Base-by-base conservation (phyloP, 176 grass and related monocot species). In the Eleusine coracana region DNA sequence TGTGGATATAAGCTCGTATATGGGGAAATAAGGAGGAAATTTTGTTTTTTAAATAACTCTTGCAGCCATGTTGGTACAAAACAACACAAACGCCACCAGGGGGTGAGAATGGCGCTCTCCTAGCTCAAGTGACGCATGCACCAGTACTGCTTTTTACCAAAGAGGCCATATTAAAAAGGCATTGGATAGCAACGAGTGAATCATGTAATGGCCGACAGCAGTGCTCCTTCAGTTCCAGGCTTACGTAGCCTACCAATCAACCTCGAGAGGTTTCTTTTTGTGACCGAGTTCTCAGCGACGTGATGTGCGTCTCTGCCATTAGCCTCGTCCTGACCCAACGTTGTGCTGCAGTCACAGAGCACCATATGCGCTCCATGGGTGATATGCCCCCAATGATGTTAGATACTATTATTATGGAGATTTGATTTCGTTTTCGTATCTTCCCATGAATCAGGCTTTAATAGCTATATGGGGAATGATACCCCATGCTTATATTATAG, bases 121-220 rank as follows among this genome's bases (percentile, higher is more conserved):
- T n/a, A n/a, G n/a, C 14, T 36, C 54, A 71, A 50, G 66, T 50
- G 66, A 52, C 83, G 17, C 49, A 51, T 17, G 49, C 75, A 50
- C 42, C 29, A 39, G 72, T 27, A 78, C 14, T 9, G 75, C 2
- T 41, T 54, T 51, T 77, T 63, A 72, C 54, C 31, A 0, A 44
- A 34, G 65, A 31, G 52, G 65, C 66, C 15, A 28, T 18, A 62
- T 28, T 5, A 28, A 81, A 81, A 59, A 75, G 31, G 73, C n/a
- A 23, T 12, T 10, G 12, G 67, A 55, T 37, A 68, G 65, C 59
- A 74, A 79, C 15, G 7, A 38, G 51, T 42, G 48, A 54, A 84
- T 70, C 59, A 54, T 58, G 59, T 20, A 80, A 67, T 80, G 84
- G 77, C 84, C 70, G 84, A 86, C 77, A 86, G 58, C 6, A 80